Base-by-base conservation (phyloP, 2,329 filamentous ascomycete genomes). In the Epichloe sylvatica region DNA sequence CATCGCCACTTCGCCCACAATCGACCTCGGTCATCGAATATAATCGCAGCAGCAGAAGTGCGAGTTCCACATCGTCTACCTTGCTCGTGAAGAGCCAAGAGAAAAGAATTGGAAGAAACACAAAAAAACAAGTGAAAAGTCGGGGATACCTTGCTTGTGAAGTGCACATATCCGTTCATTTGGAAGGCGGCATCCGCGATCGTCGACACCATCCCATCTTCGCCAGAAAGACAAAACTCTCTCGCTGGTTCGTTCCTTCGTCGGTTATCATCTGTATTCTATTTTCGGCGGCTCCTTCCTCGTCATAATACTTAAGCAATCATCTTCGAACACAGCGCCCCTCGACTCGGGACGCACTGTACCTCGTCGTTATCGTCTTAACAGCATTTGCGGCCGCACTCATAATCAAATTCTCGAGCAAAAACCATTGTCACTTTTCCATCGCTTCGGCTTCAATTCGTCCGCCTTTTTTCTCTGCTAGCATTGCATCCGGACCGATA, bases 251-350 rank as follows among this genome's bases (percentile, higher is more conserved):
- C 45, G 45, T 35, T 30, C 49, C 49, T 46, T 49, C 52, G 45
- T 59, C 55, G 48, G 62, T 68, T 64, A 67, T 69, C 60, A 59
- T 62, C 59, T 61, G 60, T 60, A 65, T 58, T 64, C 64, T 59
- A 51, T 51, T 49, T 51, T 50, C 53, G 52, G 46, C 53, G 53
- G 46, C 58, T 60, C 59, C 45, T 57, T 55, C 53, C 54, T 52
- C 33, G n/a, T 53, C 47, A 51, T 46, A 53, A 51, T 23, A 17
- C 19, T 3, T 19, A 33, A 36, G 11, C 19, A 45, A 49, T 13
- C 38, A 25, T 34, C 36, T 15, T 46, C 46, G 36, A 25, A 35
- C 33, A 15, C 23, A 17, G 23, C 37, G 17, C n/a, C 21, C 19
- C 13, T 49, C 33, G 23, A 23, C 30, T 43, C 35, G 13, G 21